Evolutionary conservation across 768 basidiomycete species (phyloP).

Genomic region (Macrolepiota fuliginosa): DNA sequence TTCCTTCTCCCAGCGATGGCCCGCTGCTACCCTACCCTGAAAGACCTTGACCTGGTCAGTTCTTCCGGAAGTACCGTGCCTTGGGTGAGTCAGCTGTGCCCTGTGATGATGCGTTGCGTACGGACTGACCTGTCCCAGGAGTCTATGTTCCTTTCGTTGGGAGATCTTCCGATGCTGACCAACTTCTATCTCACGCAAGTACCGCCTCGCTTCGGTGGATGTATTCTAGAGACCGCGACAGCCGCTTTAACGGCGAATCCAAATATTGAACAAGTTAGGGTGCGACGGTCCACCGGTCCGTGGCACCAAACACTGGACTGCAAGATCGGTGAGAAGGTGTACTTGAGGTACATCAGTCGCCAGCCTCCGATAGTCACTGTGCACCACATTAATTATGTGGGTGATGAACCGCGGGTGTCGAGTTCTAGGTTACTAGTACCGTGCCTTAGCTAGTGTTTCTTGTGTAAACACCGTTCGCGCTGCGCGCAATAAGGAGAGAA

Average conservation of each 20-base stretch:
- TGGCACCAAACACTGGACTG: background rate
- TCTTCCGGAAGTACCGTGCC: constrained; percentile 2
- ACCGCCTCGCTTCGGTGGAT: background rate
- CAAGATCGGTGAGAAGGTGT: constrained; percentile 2
- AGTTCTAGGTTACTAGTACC: background rate
- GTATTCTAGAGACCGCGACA: background rate
- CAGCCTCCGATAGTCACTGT: background rate
- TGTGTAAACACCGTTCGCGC: background rate
- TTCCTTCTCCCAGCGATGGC: constrained; percentile 1
- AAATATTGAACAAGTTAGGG: background rate
- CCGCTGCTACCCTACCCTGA: background rate
- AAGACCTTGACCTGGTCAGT: background rate
- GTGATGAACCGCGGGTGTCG: background rate
- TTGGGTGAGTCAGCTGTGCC: background rate
- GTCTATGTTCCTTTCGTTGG: background rate
- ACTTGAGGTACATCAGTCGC: background rate
- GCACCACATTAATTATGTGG: background rate
- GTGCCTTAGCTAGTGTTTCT: background rate
- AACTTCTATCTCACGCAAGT: background rate
- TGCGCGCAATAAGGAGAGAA: background rate
- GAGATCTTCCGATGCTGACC: background rate
- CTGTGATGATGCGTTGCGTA: background rate
- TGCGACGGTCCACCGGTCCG: background rate
- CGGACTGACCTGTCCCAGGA: background rate
- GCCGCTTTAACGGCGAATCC: background rate